Base-by-base conservation (phyloP, 345 rosid species). In the Chamaenerion angustifolium region DNA sequence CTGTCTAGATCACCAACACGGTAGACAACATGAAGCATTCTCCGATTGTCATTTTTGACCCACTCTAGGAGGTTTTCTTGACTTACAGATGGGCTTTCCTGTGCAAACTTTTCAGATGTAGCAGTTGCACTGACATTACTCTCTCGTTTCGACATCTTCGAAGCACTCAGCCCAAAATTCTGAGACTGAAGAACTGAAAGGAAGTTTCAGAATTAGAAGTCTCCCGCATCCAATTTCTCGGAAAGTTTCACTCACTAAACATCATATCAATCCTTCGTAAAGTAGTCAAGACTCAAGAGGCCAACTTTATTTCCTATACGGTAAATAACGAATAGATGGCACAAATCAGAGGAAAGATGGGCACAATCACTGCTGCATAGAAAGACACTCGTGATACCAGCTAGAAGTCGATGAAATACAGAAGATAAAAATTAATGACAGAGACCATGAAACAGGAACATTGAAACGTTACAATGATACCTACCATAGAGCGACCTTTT, bases 1-100 rank as follows among this genome's bases (percentile, higher is more conserved):
- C 84, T 68, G 61, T 92, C 98, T 72, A 92, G 54, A 68, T 92
- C 96, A 43, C 95, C 98, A 49, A 92, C 98, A 12, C 98, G 96
- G 64, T 92, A 92, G 65, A 92, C 96, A 42, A 82, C 98, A 70
- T 92, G 96, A 48, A 92, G 77, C 89, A 92, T 64, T 71, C 96
- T 75, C 54, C 98, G 77, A 52, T 84, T 84, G 55, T 92, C 98
- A 58, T 70, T 71, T 59, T 71, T 83, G 2, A 74, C 82, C 77
- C 77, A 83, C 11, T 68, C 76, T 8, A 83, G 59, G 40, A 68
- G 61, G 71, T 67, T 82, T 18, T 86, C 95, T 61, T 77, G 80
- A 37, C 77, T 46, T 53, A 79, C 70, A 53, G 74, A 54, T 23
- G 79, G 68, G 68, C 88, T 75, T 31, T 84, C 80, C 55, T 77